These are phyloP conservation scores for Solanum chaucha DNA, from an alignment of 257 asterid species.

Conservation along the genomic window DNA sequence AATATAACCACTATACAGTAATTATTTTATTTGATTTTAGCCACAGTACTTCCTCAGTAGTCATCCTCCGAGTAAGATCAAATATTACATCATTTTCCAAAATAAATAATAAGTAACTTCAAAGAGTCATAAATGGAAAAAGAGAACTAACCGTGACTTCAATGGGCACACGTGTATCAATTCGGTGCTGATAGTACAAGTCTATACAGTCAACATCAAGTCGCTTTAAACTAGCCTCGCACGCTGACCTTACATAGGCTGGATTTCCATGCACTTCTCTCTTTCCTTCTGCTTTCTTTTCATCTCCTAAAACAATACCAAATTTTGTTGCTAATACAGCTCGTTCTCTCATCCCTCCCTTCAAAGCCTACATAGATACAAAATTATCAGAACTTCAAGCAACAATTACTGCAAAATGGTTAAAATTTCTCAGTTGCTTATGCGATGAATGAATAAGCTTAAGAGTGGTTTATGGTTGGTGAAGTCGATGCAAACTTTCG, in stretches of 20 bases:
- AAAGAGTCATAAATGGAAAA: not conserved
- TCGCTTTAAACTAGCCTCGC: conserved; percentile 33
- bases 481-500: not conserved
- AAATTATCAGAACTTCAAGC: not conserved
- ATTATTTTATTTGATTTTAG: not conserved
- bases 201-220: conserved; percentile 25
- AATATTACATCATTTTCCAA: not conserved
- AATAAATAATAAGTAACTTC: not conserved
- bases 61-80: not conserved
- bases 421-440: not conserved
- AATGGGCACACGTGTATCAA: conserved; percentile 23
- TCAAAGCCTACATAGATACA: conserved; percentile 12
- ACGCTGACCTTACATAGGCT: conserved; percentile 18
- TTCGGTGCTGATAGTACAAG: conserved; percentile 27
- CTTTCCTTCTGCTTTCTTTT: not conserved
- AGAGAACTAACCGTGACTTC: conserved; percentile 24
- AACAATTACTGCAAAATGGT: not conserved
- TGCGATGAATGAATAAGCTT: too few relatives aligned
- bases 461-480: not conserved
- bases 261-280: conserved; percentile 19
- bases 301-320: not conserved
- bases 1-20: not conserved
- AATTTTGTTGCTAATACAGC: conserved; percentile 22
- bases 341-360: conserved; percentile 21
- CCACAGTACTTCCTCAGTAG: not conserved